Base-by-base conservation (phyloP, 1,284 basidiomycete genomes). In the Leccinum angustisporum region DNA sequence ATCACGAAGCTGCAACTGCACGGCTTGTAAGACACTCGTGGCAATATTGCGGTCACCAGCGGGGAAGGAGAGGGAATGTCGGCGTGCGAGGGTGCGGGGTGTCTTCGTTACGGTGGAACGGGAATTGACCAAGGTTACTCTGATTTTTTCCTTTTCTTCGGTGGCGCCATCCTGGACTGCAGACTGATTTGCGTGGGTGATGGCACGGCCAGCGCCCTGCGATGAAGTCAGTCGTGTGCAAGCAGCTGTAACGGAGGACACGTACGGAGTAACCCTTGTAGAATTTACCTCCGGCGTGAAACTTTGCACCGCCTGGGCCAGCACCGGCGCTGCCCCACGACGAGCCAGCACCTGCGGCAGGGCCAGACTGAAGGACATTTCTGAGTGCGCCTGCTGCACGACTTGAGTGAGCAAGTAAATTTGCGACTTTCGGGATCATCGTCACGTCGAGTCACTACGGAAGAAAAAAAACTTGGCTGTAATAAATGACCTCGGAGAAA, bases 361-460 rank as follows among this genome's bases (percentile, higher is more conserved):
- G 72, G 11, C 69, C 66, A 0, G 79, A 76, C 68, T 90, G 88
- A 60, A 91, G 81, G 58, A 88, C 90, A 81, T 88, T 92, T 65
- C 89, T 79, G 71, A 92, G 78, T 0, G 87, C 84, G 7, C 79
- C 66, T 0, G 87, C 90, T 16, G 88, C 90, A 70, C 90, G 86
- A 30, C 86, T 82, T 0, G 88, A 90, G 66, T 87, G 86, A 65
- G 91, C 84, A 36, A 92, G 77, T 59, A 93, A 79, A 34, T 86
- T 88, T 27, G 89, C 87, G 75, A 90, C 87, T 76, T 91, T 91
- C 58, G 91, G 90, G 70, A 93, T 78, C 91, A 93, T 93, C 27
- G 27, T 30, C 27, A 7, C 27, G 27, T 30, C 27, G 27, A 30
- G 27, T 30, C 27, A 30, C 27, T 7, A 18, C n/a, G 18, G 43